These are phyloP conservation scores for Chionographis japonica DNA, from an alignment of 106 monocot species.

Conservation along the genomic window DNA sequence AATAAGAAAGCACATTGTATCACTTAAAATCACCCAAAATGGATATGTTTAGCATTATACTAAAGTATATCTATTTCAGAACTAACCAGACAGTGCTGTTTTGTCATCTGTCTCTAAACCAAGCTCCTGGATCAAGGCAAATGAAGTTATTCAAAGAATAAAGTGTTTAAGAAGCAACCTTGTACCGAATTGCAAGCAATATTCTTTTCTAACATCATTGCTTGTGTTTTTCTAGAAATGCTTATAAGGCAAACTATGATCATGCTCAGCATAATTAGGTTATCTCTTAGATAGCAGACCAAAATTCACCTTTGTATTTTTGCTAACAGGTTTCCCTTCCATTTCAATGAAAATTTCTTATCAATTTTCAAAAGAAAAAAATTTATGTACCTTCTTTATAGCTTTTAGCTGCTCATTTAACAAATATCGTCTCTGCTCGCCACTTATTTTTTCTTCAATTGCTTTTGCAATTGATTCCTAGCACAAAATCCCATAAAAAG, in stretches of 20 bases:
- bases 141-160: background rate
- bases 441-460: constrained; percentile 96
- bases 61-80: background rate
- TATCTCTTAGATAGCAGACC: too few relatives aligned
- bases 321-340: too few relatives aligned
- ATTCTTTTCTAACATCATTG: too few relatives aligned
- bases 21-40: background rate
- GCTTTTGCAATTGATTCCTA: constrained; percentile 99
- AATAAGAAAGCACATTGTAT: background rate
- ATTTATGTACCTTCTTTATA: constrained; percentile 77
- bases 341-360: too few relatives aligned
- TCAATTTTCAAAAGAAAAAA: too few relatives aligned
- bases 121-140: constrained; percentile 51
- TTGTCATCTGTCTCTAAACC: constrained; percentile 98
- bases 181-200: too few relatives aligned
- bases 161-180: too few relatives aligned
- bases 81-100: constrained; percentile 86
- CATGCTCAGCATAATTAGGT: too few relatives aligned
- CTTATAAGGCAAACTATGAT: too few relatives aligned
- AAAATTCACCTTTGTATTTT: too few relatives aligned
- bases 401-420: constrained; percentile 98
- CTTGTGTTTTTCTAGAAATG: too few relatives aligned
- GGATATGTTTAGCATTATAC: too few relatives aligned
- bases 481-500: background rate
- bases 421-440: constrained; percentile 90